A percentile compares a stretch with the other conserved stretches of the same genome.
Evolutionary conservation across 768 basidiomycete species (phyloP).

Genomic region (Tylopilus rubrobrunneus): DNA sequence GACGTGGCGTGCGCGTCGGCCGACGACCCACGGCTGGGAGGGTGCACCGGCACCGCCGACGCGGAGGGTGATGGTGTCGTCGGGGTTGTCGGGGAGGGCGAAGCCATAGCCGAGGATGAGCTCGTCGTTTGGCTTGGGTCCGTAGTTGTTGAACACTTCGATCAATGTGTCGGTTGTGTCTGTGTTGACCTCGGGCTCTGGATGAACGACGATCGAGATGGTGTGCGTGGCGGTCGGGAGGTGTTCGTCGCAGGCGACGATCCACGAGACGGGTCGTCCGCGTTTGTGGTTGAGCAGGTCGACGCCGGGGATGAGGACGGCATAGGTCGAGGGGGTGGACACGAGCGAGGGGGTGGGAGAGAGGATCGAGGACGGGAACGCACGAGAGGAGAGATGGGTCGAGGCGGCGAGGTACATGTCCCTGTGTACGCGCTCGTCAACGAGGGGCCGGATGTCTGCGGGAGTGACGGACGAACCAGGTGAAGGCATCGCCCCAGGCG

Average conservation of each 20-base stretch:
- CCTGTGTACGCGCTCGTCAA: conserved; percentile 47
- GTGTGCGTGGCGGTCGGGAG: conserved; percentile 22
- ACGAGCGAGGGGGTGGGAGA: conserved; percentile 51
- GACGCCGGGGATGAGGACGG: conserved; percentile 82
- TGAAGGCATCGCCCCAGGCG: conserved; percentile 49
- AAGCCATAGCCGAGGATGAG: conserved; percentile 93
- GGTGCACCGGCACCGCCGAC: conserved; percentile 55
- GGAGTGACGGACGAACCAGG: conserved; percentile 55
- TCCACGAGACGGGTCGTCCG: conserved; percentile 79
- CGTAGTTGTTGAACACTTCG: conserved; percentile 84
- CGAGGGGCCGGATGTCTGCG: conserved; percentile 18
- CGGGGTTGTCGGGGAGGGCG: conserved; percentile 70
- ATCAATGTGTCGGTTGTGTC: conserved; percentile 29
- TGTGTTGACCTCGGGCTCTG: conserved; percentile 19
- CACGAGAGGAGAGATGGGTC: conserved; percentile 81
- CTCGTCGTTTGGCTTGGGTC: conserved; percentile 85
- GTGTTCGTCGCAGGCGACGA: conserved; percentile 40
- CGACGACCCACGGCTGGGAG: conserved; percentile 55
- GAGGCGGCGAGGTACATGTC: conserved; percentile 65
- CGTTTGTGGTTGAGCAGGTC: conserved; percentile 86
- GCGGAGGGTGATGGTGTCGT: conserved; percentile 81
- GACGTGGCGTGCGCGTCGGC: conserved; percentile 50
- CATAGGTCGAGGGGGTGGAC: conserved; percentile 51
- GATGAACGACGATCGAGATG: conserved; percentile 63
- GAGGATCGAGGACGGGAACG: conserved; percentile 84